Evolutionary conservation across 352 stramenopile species (phyloP), one percentile per base, ranked within the genome.

Genomic region (Pythium aphanidermatum): DNA sequence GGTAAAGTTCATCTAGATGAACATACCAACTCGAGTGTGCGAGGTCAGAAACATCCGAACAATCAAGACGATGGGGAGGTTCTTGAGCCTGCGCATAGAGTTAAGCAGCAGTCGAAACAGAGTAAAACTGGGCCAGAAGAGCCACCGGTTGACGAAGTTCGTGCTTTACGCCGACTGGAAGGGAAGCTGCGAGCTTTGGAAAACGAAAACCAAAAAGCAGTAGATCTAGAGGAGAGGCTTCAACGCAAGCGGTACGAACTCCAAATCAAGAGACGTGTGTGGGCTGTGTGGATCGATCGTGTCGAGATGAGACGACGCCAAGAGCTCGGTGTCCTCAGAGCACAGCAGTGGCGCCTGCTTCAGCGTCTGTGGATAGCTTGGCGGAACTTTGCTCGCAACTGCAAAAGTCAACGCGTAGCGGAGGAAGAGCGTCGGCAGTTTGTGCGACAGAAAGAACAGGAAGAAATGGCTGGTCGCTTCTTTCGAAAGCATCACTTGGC

Each of bases 401-500:
- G 17, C 9, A 48, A 34, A 16, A 11, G 29, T 3, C 32, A 58
- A 14, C 58, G 62, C 8, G 28, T 53, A 5, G 58, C 41, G 7
- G 31, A 58, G 16, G 19, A 39, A 12, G 54, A 48, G 10, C 48
- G 34, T 3, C 36, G 23, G 12, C 17, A 32, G 11, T 41, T 70
- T 20, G 27, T 69, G 24, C 46, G 21, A 2, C 54, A 66, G 16
- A 65, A 69, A 51, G 31, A 39, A 5, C 10, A 45, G 4, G 4
- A 12, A 5, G 20, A 30, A 2, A 48, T 46, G 26, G 76, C 73
- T 0, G 46, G 63, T 8, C 24, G 41, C 10, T 78, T 83, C 42
- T 47, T 60, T 46, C 64, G 70, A 3, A 27, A 39, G 3, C 72
- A 57, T 28, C 54, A 51, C 16, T 38, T 88, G 16, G 60, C 72